A percentile compares a stretch with the other conserved stretches of the same genome.
These are phyloP conservation scores for Syncephalastrum sp. DNA, from an alignment of 371 early-diverging fungal genomes.

Conservation along the genomic window DNA sequence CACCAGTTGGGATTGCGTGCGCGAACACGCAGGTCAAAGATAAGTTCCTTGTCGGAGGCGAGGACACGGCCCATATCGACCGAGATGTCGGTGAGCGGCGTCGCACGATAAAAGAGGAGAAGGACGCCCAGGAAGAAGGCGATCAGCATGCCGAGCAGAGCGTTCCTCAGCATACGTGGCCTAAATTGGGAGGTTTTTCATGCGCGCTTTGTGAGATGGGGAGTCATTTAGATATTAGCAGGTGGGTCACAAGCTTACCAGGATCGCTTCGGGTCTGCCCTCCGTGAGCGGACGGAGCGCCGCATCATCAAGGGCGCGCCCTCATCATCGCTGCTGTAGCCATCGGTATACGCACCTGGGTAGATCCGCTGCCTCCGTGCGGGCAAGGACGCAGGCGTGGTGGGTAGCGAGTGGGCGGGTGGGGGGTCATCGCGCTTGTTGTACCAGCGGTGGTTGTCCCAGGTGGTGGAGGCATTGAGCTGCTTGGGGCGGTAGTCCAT, in stretches of 20 bases:
- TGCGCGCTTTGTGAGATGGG: not conserved
- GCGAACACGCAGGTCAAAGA: conserved; percentile 62
- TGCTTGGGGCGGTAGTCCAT: conserved; percentile 31
- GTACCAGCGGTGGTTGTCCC: conserved; percentile 14
- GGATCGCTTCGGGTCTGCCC: conserved; percentile 1
- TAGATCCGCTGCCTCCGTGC: conserved; percentile 10
- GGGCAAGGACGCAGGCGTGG: not conserved
- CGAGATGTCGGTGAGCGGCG: conserved; percentile 47
- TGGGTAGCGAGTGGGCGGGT: not conserved
- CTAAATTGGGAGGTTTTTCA: conserved; percentile 10
- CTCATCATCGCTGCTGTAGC: conserved; percentile 49
- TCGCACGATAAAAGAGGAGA: conserved; percentile 22
- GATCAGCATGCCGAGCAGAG: not conserved
- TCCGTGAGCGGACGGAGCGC: conserved; percentile 7
- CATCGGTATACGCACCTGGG: conserved; percentile 21
- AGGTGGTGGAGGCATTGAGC: conserved; percentile 5
- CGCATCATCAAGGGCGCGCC: conserved; percentile 27
- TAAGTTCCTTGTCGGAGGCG: conserved; percentile 65
- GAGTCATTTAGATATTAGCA: not conserved
- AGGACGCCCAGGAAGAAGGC: conserved; percentile 9
- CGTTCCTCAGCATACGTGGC: conserved; percentile 14
- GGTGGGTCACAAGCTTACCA: conserved; percentile 1
- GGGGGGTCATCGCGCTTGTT: conserved; percentile 7
- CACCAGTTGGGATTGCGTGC: conserved; percentile 60
- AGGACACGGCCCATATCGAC: conserved; percentile 58